These are phyloP conservation scores for Daldinia childiae DNA, from an alignment of 495 filamentous ascomycete genomes.

Conservation along the genomic window DNA sequence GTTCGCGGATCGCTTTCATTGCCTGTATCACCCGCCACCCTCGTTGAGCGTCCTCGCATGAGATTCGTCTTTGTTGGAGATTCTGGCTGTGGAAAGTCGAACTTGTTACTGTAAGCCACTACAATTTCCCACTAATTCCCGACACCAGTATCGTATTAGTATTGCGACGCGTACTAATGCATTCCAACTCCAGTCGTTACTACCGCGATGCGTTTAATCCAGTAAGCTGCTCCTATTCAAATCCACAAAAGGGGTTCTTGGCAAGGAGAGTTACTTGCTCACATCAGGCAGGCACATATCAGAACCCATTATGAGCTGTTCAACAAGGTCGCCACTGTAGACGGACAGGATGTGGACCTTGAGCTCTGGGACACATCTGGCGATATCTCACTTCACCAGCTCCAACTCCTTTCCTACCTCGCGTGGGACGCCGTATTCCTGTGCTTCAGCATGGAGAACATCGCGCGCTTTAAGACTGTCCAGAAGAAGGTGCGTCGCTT, in stretches of 20 bases:
- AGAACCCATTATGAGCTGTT: conserved; percentile 41
- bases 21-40: conserved; percentile 2
- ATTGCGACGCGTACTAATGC: conserved; percentile 4
- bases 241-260: background rate
- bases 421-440: conserved; percentile 47
- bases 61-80: conserved; percentile 45
- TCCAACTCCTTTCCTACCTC: conserved; percentile 42
- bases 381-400: conserved; percentile 32
- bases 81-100: conserved; percentile 43
- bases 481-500: conserved; percentile 32
- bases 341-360: conserved; percentile 34
- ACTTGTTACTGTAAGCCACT: conserved; percentile 35
- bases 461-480: conserved; percentile 10
- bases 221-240: conserved; percentile 10
- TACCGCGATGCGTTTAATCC: conserved; percentile 30
- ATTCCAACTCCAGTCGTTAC: conserved; percentile 29
- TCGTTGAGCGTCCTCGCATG: conserved; percentile 38
- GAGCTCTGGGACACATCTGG: conserved; percentile 49
- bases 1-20: conserved; percentile 1
- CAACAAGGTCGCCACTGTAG: conserved; percentile 29
- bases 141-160: background rate
- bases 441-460: conserved; percentile 41
- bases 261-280: background rate
- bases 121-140: background rate
- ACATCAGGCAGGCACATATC: conserved; percentile 10